Percentiles rank a stretch among this genome's conserved stretches.
These are phyloP conservation scores for Saprolegnia parasitica DNA, from an alignment of 352 stramenopile genomes.

Conservation along the genomic window DNA sequence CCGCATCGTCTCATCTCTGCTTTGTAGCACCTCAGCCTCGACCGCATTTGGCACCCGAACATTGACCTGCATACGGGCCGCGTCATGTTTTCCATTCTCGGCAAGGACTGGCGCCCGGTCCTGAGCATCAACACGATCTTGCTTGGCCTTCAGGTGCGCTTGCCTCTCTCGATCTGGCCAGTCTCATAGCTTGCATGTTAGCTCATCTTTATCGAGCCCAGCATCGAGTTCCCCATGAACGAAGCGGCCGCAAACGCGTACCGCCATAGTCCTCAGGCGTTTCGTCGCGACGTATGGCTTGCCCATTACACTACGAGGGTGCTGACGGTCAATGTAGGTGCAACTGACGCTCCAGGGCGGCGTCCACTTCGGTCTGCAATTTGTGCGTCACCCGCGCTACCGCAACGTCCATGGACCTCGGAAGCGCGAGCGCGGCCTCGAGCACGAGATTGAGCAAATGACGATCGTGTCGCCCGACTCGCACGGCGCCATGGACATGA, in stretches of 20 bases:
- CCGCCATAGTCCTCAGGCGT: conserved; percentile 37
- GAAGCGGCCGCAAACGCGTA: conserved; percentile 46
- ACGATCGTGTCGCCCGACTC: conserved; percentile 7
- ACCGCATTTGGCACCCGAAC: conserved; percentile 84
- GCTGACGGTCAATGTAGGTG: conserved; percentile 11
- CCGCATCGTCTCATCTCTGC: neutral
- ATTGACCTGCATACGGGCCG: conserved; percentile 65
- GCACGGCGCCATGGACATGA: conserved; percentile 16
- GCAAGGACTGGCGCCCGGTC: conserved; percentile 78
- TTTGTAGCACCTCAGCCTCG: conserved; percentile 57
- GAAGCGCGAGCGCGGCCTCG: conserved; percentile 24
- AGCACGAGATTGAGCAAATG: conserved; percentile 28
- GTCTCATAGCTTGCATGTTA: conserved; percentile 24
- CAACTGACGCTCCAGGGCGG: conserved; percentile 28
- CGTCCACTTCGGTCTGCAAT: conserved; percentile 20
- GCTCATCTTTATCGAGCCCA: conserved; percentile 77
- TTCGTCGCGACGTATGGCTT: conserved; percentile 25
- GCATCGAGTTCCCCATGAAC: conserved; percentile 68
- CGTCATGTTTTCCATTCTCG: conserved; percentile 84
- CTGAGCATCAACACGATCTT: conserved; percentile 84
- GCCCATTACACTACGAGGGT: neutral
- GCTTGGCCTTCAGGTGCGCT: conserved; percentile 64
- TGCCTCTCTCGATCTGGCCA: neutral
- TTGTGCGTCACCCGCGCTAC: conserved; percentile 13
- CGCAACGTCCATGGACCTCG: neutral